Conservation (phyloP, 2,329 filamentous ascomycete genomes). For the Pestalotiopsis sp. region DNA sequence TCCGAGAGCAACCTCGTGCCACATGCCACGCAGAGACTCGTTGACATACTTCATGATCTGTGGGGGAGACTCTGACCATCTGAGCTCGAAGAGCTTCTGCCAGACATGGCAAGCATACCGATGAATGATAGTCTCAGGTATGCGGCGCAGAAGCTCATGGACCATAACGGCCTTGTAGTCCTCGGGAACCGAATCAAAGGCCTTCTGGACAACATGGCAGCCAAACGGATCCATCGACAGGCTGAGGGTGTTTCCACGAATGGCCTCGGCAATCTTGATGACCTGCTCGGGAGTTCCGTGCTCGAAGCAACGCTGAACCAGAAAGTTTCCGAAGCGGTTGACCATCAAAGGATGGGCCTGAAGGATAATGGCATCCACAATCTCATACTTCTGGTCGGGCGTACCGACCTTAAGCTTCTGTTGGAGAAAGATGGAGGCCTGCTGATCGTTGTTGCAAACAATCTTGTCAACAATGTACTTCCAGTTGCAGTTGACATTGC, state of each 20-base stretch:
- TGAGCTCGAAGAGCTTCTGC: slow-evolving; percentile 98
- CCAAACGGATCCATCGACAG: slow-evolving; percentile 99
- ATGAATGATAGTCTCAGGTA: slow-evolving; percentile 97
- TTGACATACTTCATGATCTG: slow-evolving; percentile 99
- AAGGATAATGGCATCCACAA: slow-evolving; percentile 92
- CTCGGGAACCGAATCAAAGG: slow-evolving; percentile 95
- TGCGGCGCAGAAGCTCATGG: slow-evolving; percentile 91
- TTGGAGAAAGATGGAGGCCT: slow-evolving; percentile 97
- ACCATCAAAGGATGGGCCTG: slow-evolving; percentile 97
- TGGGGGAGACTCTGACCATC: slow-evolving; percentile 91
- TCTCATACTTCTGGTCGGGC: slow-evolving; percentile 93
- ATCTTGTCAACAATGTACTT: slow-evolving; percentile 99
- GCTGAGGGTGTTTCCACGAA: slow-evolving; percentile 89
- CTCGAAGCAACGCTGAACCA: slow-evolving; percentile 98
- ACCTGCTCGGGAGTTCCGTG: slow-evolving; percentile 95
- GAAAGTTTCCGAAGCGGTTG: slow-evolving; percentile 97
- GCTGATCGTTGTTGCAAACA: slow-evolving; percentile 98
- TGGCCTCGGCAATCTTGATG: slow-evolving; percentile 90
- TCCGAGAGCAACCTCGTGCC: slow-evolving; percentile 96
- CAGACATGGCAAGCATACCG: slow-evolving; percentile 98
- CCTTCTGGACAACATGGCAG: slow-evolving; percentile 97
- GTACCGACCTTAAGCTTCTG: slow-evolving; percentile 98
- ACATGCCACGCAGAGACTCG: slow-evolving; percentile 92
- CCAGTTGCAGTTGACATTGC: slow-evolving; percentile 98
- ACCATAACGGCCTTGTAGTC: slow-evolving; percentile 99